These are phyloP conservation scores for Fraxinus baroniana DNA, from an alignment of 305 asterid species.

Conservation along the genomic window DNA sequence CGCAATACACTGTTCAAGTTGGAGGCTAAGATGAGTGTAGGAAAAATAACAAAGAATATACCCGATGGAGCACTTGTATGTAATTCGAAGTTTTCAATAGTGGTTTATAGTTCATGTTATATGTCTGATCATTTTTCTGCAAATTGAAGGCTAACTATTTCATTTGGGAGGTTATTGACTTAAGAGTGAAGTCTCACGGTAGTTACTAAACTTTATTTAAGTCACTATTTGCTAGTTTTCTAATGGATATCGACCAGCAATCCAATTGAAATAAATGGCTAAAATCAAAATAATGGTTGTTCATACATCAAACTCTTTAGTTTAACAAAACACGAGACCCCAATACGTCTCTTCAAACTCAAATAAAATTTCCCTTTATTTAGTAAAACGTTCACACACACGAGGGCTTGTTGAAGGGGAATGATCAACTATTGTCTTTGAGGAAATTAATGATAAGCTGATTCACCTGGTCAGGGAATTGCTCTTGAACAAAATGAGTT, in stretches of 20 bases:
- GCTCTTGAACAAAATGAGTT: constrained; percentile 44
- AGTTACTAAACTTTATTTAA: not conserved
- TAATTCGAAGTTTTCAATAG: not conserved
- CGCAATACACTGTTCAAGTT: not conserved
- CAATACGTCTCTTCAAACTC: not conserved
- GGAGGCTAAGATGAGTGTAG: not conserved
- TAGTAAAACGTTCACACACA: not conserved
- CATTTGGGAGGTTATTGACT: not conserved
- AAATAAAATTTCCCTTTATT: not conserved
- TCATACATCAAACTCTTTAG: not conserved
- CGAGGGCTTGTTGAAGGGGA: not conserved
- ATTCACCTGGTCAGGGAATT: constrained; percentile 33
- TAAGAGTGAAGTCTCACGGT: not conserved
- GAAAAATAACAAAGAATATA: not conserved
- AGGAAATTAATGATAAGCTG: constrained; percentile 32
- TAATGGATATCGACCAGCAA: not conserved
- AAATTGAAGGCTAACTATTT: not conserved
- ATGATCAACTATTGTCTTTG: not conserved
- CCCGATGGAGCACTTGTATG: not conserved
- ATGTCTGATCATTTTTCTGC: not conserved
- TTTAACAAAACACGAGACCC: not conserved
- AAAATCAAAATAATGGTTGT: not conserved
- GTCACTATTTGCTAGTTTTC: not conserved
- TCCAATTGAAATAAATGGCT: not conserved
- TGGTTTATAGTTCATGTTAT: not conserved